Conservation (phyloP, 73 alveolate genomes). For the Effrenium voratum region DNA sequence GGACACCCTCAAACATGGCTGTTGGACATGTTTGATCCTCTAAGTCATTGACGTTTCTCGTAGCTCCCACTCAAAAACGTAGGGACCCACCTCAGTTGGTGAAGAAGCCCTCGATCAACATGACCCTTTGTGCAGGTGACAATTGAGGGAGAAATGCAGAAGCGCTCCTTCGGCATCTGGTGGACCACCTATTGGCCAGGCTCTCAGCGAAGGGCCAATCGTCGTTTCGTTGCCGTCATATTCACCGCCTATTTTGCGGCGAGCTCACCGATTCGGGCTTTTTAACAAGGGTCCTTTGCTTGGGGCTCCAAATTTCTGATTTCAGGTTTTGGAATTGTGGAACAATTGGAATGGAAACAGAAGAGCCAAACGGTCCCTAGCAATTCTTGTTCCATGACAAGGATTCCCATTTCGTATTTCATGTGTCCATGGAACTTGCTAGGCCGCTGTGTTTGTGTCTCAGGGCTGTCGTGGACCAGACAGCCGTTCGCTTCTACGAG, state of each 20-base stretch:
- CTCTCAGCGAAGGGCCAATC: background rate
- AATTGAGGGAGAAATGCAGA: slow-evolving; percentile 62
- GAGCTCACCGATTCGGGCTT: background rate
- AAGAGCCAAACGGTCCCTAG: background rate
- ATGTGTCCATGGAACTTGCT: background rate
- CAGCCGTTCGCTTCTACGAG: slow-evolving; percentile 49
- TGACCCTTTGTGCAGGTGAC: slow-evolving; percentile 10
- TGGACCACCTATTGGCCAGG: slow-evolving; percentile 50
- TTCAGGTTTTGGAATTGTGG: background rate
- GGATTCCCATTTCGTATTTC: background rate
- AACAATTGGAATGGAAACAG: background rate
- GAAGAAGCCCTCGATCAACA: too few species aligned
- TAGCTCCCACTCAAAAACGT: too few species aligned
- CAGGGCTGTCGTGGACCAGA: slow-evolving; percentile 69
- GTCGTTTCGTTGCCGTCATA: too few species aligned
- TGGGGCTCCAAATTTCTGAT: background rate
- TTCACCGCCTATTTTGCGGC: too few species aligned
- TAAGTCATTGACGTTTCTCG: too few species aligned
- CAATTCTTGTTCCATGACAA: background rate
- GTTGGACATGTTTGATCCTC: too few species aligned
- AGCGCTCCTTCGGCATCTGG: slow-evolving; percentile 47
- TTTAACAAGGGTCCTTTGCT: background rate
- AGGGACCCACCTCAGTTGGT: too few species aligned
- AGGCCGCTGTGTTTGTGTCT: background rate
- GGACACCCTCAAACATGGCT: too few species aligned